Evolutionary conservation across 2,329 filamentous ascomycete genomes (phyloP).

Genomic region (Fusarium succisae): DNA sequence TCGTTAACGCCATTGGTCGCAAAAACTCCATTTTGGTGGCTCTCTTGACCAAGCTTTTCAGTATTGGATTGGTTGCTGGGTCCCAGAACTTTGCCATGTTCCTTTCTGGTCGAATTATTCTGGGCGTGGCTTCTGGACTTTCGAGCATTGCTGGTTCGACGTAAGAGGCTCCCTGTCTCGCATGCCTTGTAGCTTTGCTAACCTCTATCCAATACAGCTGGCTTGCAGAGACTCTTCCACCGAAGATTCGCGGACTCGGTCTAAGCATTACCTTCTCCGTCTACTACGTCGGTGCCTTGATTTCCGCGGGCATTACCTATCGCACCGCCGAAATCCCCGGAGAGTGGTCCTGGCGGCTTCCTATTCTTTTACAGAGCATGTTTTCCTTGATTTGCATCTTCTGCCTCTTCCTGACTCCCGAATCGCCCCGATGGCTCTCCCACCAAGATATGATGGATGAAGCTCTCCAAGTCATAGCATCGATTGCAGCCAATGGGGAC

Average conservation of each 20-base stretch:
- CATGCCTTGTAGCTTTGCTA: fast-evolving
- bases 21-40: background rate
- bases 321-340: background rate
- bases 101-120: background rate
- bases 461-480: background rate
- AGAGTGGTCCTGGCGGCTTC: background rate
- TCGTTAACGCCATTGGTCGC: background rate
- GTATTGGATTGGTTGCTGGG: background rate
- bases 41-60: background rate
- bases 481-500: background rate
- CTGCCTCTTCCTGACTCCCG: background rate
- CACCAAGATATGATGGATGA: background rate
- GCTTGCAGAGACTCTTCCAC: background rate
- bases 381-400: background rate
- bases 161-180: fast-evolving
- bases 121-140: background rate
- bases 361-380: background rate
- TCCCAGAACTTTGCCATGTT: background rate
- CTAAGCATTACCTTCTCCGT: background rate
- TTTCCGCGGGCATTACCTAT: background rate
- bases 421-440: background rate
- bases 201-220: background rate
- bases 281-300: background rate
- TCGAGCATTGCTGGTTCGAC: background rate
- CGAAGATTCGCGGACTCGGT: background rate